These are phyloP conservation scores for Suhomyces kunorum DNA, from an alignment of 1,139 yeast genomes.

Conservation along the genomic window DNA sequence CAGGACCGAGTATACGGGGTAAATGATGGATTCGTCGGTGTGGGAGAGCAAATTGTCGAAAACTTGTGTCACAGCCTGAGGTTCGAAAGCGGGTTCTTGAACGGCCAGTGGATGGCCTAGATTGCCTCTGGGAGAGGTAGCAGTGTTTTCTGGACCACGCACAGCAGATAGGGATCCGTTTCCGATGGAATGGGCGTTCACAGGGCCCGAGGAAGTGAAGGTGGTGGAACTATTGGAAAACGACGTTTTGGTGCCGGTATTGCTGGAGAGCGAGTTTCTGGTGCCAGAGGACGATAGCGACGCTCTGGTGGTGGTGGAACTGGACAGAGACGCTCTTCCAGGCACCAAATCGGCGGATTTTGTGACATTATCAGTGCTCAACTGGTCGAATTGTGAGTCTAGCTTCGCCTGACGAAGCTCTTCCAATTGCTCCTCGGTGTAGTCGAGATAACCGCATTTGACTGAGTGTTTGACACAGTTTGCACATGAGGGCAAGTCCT, in stretches of 20 bases:
- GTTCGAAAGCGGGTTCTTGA: slow-evolving; percentile 4
- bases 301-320: no score
- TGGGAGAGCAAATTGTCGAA: slow-evolving; percentile 28
- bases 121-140: neutral
- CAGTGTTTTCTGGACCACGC: neutral
- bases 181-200: no score
- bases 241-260: no score
- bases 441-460: slow-evolving; percentile 44
- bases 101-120: neutral
- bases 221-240: no score
- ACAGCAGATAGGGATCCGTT: no score
- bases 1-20: slow-evolving; percentile 40
- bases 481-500: slow-evolving; percentile 43
- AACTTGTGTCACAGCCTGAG: slow-evolving; percentile 26
- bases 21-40: slow-evolving; percentile 33
- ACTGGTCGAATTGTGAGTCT: slow-evolving; percentile 16
- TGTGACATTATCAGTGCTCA: slow-evolving; percentile 10
- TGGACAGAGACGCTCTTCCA: no score
- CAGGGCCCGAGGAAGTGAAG: no score
- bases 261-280: no score
- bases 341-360: slow-evolving; percentile 9
- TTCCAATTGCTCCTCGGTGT: slow-evolving; percentile 35
- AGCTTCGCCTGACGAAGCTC: slow-evolving; percentile 29
- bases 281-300: no score
- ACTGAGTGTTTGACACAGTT: slow-evolving; percentile 47